These are phyloP conservation scores for Pyrus bretschneideri DNA, from an alignment of 306 rosid genomes.

Conservation along the genomic window DNA sequence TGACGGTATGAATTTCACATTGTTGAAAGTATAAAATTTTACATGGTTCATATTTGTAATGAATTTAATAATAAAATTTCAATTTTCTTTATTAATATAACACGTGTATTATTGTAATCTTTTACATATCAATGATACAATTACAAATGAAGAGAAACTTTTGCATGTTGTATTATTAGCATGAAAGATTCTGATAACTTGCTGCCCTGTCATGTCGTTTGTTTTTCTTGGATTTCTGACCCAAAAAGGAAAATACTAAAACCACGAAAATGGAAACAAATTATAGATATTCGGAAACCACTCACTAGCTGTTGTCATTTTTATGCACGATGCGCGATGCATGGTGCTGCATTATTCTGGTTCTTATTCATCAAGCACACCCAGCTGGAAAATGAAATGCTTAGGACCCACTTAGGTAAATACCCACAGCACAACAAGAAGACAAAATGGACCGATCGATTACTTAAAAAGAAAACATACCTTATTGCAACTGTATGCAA, in stretches of 20 bases:
- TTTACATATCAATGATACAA: no score
- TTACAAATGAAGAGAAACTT: no score
- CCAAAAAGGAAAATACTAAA: neutral
- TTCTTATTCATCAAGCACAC: neutral
- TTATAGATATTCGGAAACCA: neutral
- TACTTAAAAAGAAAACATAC: no score
- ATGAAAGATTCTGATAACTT: neutral
- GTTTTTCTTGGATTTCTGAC: neutral
- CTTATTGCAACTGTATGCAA: no score
- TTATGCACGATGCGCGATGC: neutral
- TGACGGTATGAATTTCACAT: no score
- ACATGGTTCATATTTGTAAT: no score
- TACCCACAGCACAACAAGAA: neutral
- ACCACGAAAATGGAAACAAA: neutral
- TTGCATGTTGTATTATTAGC: no score
- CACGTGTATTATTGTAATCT: no score
- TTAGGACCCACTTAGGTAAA: neutral
- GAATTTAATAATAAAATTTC: accelerated
- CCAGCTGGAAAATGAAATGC: neutral
- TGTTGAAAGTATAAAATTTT: no score
- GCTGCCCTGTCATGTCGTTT: neutral
- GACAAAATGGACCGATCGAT: neutral
- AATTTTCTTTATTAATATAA: no score
- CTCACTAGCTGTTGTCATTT: neutral
- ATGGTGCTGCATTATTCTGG: neutral